Base-by-base conservation (phyloP, 2,329 filamentous ascomycete genomes). In the Diaporthe aspalathi region DNA sequence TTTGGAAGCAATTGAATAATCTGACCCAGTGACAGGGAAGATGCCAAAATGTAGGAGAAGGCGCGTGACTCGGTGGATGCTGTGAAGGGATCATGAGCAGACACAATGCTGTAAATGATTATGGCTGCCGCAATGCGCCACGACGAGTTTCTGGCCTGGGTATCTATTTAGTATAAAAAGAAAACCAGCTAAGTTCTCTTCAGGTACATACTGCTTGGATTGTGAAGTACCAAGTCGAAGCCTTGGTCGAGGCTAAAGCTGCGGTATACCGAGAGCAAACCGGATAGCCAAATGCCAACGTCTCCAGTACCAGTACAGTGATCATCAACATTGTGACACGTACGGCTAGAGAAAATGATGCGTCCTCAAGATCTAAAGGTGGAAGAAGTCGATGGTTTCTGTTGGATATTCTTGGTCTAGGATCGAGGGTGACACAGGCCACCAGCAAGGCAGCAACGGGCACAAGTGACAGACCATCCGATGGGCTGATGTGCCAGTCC, bases 1-100 rank as follows among this genome's bases (percentile, higher is more conserved):
- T 75, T 79, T 0, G 83, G 80, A 12, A 83, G 71, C 7, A 80
- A 72, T 5, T 74, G 43, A 3, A 78, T 74, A 0, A 77, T 67
- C 52, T 84, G 83, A 1, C 72, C 72, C 0, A 85, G 78, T 0
- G 76, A 54, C 1, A 83, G 43, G 0, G 77, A 50, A 0, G 82
- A 81, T 0, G 77, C 75, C 0, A 75, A 5, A 0, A 81, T 70
- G 3, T 78, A 75, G 9, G 76, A 74, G 0, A 80, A 20, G 0
- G 79, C 79, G 0, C 76, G 74, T 3, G 70, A 5, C 8, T 79
- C 77, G 0, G 78, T 80, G 1, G 74, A 70, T 16, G 22, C 3
- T n/a, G 68, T 70, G 24, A 75, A 79, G 0, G 79, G 79, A 43
- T 79, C 75, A 16, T 74, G 74, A 6, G 77, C 76, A 2, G 79